These are phyloP conservation scores for Hypoxylon sp. DNA, from an alignment of 2,329 filamentous ascomycete species.

Conservation along the genomic window DNA sequence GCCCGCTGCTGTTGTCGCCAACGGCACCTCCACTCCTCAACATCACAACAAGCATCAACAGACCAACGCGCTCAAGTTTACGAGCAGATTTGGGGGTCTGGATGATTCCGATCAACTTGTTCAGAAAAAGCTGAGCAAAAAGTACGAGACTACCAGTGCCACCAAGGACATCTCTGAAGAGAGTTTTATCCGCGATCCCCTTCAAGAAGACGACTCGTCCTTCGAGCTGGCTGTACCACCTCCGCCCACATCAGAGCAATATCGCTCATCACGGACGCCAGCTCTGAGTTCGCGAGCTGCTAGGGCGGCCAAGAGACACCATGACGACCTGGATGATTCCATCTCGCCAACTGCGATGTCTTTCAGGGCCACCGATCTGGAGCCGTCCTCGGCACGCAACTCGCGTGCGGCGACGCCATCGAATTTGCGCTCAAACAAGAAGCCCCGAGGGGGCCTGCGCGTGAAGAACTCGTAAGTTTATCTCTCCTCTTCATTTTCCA, in stretches of 20 bases:
- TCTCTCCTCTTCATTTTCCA: conserved; percentile 12
- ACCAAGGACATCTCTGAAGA: conserved; percentile 47
- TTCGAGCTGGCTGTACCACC: conserved; percentile 47
- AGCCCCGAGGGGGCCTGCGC: conserved; percentile 72
- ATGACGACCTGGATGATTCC: conserved; percentile 69
- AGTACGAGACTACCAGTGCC: conserved; percentile 45
- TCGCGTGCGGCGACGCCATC: conserved; percentile 74
- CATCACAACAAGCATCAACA: conserved; percentile 25
- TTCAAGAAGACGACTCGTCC: conserved; percentile 41
- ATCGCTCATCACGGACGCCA: conserved; percentile 50
- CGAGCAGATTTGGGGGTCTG: conserved; percentile 49
- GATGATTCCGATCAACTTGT: conserved; percentile 41
- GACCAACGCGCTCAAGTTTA: conserved; percentile 45
- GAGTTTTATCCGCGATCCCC: conserved; percentile 51
- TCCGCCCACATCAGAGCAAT: conserved; percentile 47
- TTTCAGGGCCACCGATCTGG: conserved; percentile 64
- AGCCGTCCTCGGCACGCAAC: conserved; percentile 63
- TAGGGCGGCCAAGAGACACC: conserved; percentile 63
- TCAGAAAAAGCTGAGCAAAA: conserved; percentile 49
- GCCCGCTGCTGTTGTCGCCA: conserved; percentile 51
- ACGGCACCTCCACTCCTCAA: conserved; percentile 45
- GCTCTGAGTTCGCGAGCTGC: conserved; percentile 52
- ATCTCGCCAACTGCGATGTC: conserved; percentile 67
- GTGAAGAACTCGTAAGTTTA: conserved; percentile 78
- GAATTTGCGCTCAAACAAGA: conserved; percentile 70